A percentile compares a stretch with the other conserved stretches of the same genome.
phyloP scores from a whole-genome alignment of 306 rosid species.

The Quillaja saponaria region DNA sequence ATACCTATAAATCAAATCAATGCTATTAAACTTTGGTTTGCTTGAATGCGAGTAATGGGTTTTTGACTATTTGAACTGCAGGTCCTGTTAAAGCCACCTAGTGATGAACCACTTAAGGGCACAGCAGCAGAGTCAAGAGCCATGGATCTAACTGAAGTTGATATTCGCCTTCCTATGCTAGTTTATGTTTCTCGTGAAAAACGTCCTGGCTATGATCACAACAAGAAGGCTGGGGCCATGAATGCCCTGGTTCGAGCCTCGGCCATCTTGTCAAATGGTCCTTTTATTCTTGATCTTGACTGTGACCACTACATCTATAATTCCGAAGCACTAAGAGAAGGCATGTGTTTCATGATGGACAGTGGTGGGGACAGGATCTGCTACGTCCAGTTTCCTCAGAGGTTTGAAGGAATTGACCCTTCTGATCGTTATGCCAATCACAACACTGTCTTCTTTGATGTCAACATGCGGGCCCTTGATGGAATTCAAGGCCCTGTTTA shows the following conservation, averaged over 20 bases:
- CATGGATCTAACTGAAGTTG: constrained; percentile 56
- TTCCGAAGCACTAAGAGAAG: constrained; percentile 73
- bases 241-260: constrained; percentile 82
- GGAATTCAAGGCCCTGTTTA: constrained; percentile 81
- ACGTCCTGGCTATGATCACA: constrained; percentile 83
- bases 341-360: constrained; percentile 94
- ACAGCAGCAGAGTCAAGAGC: constrained; percentile 42
- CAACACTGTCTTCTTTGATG: constrained; percentile 80
- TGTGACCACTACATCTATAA: constrained; percentile 78
- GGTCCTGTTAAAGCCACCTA: constrained; percentile 79
- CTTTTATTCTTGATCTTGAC: constrained; percentile 79
- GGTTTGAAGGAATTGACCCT: constrained; percentile 86
- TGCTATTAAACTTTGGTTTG: not conserved
- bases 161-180: constrained; percentile 82
- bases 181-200: constrained; percentile 82
- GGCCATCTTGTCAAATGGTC: constrained; percentile 75
- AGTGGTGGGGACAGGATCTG: constrained; percentile 62
- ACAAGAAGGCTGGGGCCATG: constrained; percentile 90
- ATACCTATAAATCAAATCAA: not conserved
- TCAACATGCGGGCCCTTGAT: constrained; percentile 81
- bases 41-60: constrained; percentile 15
- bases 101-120: constrained; percentile 61
- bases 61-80: constrained; percentile 28
- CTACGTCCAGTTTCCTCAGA: constrained; percentile 78
- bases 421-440: constrained; percentile 83